These are phyloP conservation scores for Trypanosoma platydactyli DNA, from an alignment of 208 protist genomes.

Conservation along the genomic window DNA sequence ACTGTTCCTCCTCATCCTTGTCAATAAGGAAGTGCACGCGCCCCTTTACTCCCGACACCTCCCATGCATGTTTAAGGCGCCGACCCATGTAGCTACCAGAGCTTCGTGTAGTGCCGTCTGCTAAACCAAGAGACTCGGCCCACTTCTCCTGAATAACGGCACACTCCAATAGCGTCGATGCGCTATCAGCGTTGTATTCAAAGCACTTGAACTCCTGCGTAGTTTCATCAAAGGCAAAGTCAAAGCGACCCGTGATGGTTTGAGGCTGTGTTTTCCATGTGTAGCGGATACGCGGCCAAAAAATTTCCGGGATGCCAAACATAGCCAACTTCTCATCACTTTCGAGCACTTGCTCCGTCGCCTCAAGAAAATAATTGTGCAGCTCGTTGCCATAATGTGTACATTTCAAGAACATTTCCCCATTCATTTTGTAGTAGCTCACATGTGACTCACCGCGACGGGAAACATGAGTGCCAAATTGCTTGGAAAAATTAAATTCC, in stretches of 20 bases:
- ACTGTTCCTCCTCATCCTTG: slow-evolving; percentile 84
- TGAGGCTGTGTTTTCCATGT: slow-evolving; percentile 75
- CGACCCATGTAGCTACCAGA: slow-evolving; percentile 62
- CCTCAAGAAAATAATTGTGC: slow-evolving; percentile 84
- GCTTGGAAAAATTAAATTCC: slow-evolving; percentile 71
- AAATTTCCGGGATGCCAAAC: slow-evolving; percentile 78
- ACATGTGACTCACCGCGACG: slow-evolving; percentile 55
- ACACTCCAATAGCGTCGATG: slow-evolving; percentile 86
- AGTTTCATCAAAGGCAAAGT: slow-evolving; percentile 85
- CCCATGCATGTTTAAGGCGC: slow-evolving; percentile 67
- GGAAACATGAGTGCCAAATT: slow-evolving; percentile 80
- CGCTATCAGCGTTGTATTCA: slow-evolving; percentile 93
- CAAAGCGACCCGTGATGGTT: slow-evolving; percentile 85
- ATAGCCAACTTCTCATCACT: slow-evolving; percentile 68
- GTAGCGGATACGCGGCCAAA: slow-evolving; percentile 85
- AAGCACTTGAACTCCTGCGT: slow-evolving; percentile 83
- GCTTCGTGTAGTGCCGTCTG: slow-evolving; percentile 44
- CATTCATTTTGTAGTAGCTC: slow-evolving; percentile 84
- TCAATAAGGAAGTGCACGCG: slow-evolving; percentile 90
- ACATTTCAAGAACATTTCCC: slow-evolving; percentile 71
- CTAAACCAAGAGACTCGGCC: slow-evolving; percentile 71
- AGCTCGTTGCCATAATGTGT: slow-evolving; percentile 63
- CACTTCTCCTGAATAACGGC: slow-evolving; percentile 89
- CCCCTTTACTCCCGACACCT: slow-evolving; percentile 49
- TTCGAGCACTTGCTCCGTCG: slow-evolving; percentile 76